Conservation (phyloP, 1,284 basidiomycete genomes). For the Ceratobasidium sp. region DNA sequence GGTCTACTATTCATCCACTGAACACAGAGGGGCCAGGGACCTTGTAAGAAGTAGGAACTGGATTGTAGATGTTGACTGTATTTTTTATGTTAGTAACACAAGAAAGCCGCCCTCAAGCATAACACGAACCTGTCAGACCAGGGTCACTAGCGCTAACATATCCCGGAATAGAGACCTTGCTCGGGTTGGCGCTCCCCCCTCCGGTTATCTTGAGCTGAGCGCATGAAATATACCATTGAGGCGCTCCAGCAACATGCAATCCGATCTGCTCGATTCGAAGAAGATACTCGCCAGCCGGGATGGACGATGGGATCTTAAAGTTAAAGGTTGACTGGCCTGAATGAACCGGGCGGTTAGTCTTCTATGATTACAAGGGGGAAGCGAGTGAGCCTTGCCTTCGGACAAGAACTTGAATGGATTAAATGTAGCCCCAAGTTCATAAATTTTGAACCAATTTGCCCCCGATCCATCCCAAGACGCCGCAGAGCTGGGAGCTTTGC, state of each 20-base stretch:
- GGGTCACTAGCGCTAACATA: slow-evolving; percentile 39
- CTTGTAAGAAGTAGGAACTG: slow-evolving; percentile 21
- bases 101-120: no score
- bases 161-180: slow-evolving; percentile 42
- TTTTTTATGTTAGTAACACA: background rate
- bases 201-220: slow-evolving; percentile 42
- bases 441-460: slow-evolving; percentile 62
- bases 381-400: no score
- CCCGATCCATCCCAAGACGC: slow-evolving; percentile 58
- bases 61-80: slow-evolving; percentile 22
- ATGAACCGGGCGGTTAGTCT: no score
- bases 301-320: slow-evolving; percentile 53
- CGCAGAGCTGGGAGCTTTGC: slow-evolving; percentile 56
- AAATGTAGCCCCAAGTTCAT: slow-evolving; percentile 52
- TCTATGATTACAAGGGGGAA: no score
- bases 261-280: slow-evolving; percentile 56
- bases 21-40: slow-evolving; percentile 26
- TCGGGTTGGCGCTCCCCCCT: slow-evolving; percentile 39
- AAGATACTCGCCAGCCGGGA: slow-evolving; percentile 55
- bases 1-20: slow-evolving; percentile 3
- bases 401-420: slow-evolving; percentile 15
- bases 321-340: slow-evolving; percentile 45
- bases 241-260: slow-evolving; percentile 28
- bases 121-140: slow-evolving; percentile 28
- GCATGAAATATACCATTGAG: slow-evolving; percentile 37